phyloP scores from a whole-genome alignment of 306 rosid species.

The Quercus engelmannii region DNA sequence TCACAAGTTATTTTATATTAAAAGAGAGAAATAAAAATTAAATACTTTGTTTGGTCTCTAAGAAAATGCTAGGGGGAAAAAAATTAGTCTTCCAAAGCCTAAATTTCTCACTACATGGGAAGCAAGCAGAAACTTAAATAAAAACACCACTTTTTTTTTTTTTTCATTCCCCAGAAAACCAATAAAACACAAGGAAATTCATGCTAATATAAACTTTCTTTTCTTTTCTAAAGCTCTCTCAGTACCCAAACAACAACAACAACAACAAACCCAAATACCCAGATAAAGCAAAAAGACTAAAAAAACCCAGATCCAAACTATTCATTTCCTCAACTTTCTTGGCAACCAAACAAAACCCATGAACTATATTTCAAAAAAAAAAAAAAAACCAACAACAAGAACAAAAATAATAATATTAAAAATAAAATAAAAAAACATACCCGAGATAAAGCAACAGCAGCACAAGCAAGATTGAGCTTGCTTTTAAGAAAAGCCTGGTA shows the following conservation, averaged over 20 bases:
- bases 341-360: neutral
- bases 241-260: neutral
- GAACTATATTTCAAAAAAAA: neutral
- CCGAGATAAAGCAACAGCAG: conserved; percentile 78
- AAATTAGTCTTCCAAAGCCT: neutral
- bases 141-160: no score
- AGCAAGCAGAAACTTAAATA: neutral
- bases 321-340: neutral
- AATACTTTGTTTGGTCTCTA: conserved; percentile 3
- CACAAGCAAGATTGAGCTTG: conserved; percentile 91
- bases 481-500: conserved; percentile 72
- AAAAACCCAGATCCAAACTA: neutral
- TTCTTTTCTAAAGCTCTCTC: neutral
- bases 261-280: neutral
- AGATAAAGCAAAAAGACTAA: neutral
- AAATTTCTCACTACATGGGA: neutral
- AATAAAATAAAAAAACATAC: conserved; percentile 19
- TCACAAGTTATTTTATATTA: neutral
- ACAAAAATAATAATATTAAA: neutral
- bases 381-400: neutral
- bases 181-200: neutral
- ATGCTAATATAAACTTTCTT: neutral
- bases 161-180: neutral
- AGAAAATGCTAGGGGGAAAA: neutral
- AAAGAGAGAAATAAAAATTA: neutral